A percentile compares a stretch with the other conserved stretches of the same genome.
phyloP scores from a whole-genome alignment of 129 eudicot genomes.

The Daucus carota region DH1_v3.0 NC_030386.2:32149501-32150000 shows the following conservation, averaged over 20 bases:
- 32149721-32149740: neutral
- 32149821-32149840: neutral
- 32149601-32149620: neutral
- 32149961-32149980: slow-evolving; percentile 71
- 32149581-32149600: slow-evolving; percentile 2
- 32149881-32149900: neutral
- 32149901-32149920: neutral
- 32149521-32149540: slow-evolving; percentile 93
- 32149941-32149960: slow-evolving; percentile 54
- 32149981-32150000: slow-evolving; percentile 91
- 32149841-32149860: neutral
- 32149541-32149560: slow-evolving; percentile 88
- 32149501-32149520: slow-evolving; percentile 91
- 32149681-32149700: neutral
- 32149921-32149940: slow-evolving; percentile 52
- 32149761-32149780: neutral
- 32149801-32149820: neutral
- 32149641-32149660: neutral
- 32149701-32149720: too few species aligned
- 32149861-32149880: neutral
- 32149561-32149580: slow-evolving; percentile 32
- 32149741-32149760: neutral
- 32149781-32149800: neutral
- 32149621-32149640: neutral
- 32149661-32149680: neutral